These are phyloP conservation scores for Rhodocollybia butyracea DNA, from an alignment of 768 basidiomycete genomes.

Conservation along the genomic window DNA sequence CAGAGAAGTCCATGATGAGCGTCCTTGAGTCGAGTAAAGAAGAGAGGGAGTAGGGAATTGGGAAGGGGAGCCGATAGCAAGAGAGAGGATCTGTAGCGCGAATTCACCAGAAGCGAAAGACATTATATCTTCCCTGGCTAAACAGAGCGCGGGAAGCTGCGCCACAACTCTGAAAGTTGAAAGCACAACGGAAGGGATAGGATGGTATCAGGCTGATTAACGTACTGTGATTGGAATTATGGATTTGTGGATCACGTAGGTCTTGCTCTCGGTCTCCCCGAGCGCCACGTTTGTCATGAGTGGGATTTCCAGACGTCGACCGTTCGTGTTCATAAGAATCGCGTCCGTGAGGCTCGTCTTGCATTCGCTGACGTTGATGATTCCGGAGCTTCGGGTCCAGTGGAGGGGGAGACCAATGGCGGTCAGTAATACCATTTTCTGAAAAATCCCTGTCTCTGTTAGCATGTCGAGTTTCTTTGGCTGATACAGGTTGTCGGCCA, in stretches of 20 bases:
- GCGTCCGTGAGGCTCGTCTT: constrained; percentile 4
- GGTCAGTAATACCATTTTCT: not conserved
- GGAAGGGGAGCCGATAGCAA: constrained; percentile 19
- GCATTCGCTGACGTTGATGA: constrained; percentile 2
- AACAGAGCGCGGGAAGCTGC: not conserved
- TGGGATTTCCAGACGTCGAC: not conserved
- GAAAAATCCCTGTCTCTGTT: constrained; percentile 5
- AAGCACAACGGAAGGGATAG: not conserved
- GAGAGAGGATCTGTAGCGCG: not conserved
- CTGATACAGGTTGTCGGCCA: not conserved
- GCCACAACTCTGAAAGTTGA: not conserved
- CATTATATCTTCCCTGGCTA: not conserved
- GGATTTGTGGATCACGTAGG: not conserved
- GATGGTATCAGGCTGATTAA: constrained; percentile 7
- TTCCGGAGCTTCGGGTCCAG: not conserved
- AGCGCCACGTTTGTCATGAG: not conserved
- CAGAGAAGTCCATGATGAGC: constrained; percentile 38
- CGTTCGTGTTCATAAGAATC: not conserved
- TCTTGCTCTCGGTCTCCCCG: constrained; percentile 2
- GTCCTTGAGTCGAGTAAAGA: constrained; percentile 33
- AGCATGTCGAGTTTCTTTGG: constrained; percentile 2
- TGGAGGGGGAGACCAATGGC: constrained; percentile 5
- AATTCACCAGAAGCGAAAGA: not conserved
- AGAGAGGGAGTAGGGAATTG: constrained; percentile 25
- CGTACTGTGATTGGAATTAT: constrained; percentile 6